A percentile compares a stretch with the other conserved stretches of the same genome.
phyloP scores from a whole-genome alignment of 495 filamentous ascomycete genomes.

The Paragyromitra xinjiangensis region DNA sequence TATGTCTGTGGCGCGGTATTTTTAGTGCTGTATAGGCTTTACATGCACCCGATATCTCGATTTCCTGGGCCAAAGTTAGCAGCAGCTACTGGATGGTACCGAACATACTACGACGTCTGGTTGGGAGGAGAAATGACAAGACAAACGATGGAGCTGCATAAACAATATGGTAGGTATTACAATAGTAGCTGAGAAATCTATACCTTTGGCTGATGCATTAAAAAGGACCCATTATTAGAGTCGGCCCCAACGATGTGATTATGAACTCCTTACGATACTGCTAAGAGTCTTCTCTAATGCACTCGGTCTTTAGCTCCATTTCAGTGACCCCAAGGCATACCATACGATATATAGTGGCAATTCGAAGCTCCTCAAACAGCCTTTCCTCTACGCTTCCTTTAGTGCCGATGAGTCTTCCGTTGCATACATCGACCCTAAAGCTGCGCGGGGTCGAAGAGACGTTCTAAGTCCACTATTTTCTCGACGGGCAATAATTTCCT shows the following conservation, averaged over 20 bases:
- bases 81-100: slow-evolving; percentile 54
- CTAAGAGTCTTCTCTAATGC: neutral
- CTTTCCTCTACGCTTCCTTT: slow-evolving; percentile 58
- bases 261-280: neutral
- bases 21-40: slow-evolving; percentile 53
- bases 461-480: slow-evolving; percentile 60
- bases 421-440: slow-evolving; percentile 55
- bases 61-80: slow-evolving; percentile 58
- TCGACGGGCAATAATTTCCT: slow-evolving; percentile 52
- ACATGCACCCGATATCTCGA: slow-evolving; percentile 48
- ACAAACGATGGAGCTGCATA: slow-evolving; percentile 45
- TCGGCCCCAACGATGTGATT: slow-evolving; percentile 55
- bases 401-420: slow-evolving; percentile 59
- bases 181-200: slow-evolving; percentile 7
- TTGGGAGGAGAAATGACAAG: slow-evolving; percentile 18
- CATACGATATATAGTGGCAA: slow-evolving; percentile 59
- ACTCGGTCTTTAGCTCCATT: slow-evolving; percentile 59
- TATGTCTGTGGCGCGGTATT: slow-evolving; percentile 39
- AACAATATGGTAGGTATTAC: slow-evolving; percentile 53
- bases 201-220: slow-evolving; percentile 5
- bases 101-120: slow-evolving; percentile 51
- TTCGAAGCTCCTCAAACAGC: slow-evolving; percentile 60
- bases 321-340: slow-evolving; percentile 59
- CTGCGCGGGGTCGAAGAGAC: slow-evolving; percentile 59
- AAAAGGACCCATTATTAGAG: slow-evolving; percentile 56